A percentile compares a stretch with the other conserved stretches of the same genome.
Conservation (phyloP, 2,329 filamentous ascomycete genomes). For the Pseudonectria buxi region DNA sequence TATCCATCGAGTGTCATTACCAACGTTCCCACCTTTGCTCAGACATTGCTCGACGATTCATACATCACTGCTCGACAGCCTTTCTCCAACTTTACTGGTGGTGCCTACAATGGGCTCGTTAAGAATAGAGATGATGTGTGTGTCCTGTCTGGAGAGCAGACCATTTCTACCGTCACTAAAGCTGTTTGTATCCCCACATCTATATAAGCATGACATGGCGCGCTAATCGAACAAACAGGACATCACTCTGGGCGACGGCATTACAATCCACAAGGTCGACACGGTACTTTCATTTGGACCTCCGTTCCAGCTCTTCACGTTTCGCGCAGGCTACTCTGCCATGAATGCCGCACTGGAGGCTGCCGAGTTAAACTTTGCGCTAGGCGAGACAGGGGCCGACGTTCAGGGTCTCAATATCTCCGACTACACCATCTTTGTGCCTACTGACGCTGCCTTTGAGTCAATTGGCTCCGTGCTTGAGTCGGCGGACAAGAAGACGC, state of each 20-base stretch:
- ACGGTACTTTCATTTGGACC: slow-evolving; percentile 21
- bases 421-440: slow-evolving; percentile 25
- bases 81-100: slow-evolving; percentile 30
- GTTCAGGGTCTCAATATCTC: slow-evolving; percentile 19
- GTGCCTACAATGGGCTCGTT: slow-evolving; percentile 29
- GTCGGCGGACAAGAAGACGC: slow-evolving; percentile 14
- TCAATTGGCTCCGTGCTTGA: slow-evolving; percentile 23
- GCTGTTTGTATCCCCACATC: slow-evolving; percentile 11
- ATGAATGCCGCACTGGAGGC: slow-evolving; percentile 24
- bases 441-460: slow-evolving; percentile 22
- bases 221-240: slow-evolving; percentile 14
- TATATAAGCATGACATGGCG: background rate
- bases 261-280: slow-evolving; percentile 27
- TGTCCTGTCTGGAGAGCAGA: slow-evolving; percentile 27
- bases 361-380: slow-evolving; percentile 18
- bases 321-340: slow-evolving; percentile 19
- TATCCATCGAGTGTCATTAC: slow-evolving; percentile 23
- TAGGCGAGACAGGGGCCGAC: slow-evolving; percentile 18
- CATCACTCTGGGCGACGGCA: slow-evolving; percentile 21
- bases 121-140: slow-evolving; percentile 24
- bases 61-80: slow-evolving; percentile 27
- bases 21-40: slow-evolving; percentile 23
- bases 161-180: slow-evolving; percentile 26
- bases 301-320: slow-evolving; percentile 25
- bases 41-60: slow-evolving; percentile 24